Percentiles rank a stretch among this genome's conserved stretches.
These are phyloP conservation scores for Paramecium biaurelia DNA, from an alignment of 73 alveolate genomes.

Conservation along the genomic window DNA sequence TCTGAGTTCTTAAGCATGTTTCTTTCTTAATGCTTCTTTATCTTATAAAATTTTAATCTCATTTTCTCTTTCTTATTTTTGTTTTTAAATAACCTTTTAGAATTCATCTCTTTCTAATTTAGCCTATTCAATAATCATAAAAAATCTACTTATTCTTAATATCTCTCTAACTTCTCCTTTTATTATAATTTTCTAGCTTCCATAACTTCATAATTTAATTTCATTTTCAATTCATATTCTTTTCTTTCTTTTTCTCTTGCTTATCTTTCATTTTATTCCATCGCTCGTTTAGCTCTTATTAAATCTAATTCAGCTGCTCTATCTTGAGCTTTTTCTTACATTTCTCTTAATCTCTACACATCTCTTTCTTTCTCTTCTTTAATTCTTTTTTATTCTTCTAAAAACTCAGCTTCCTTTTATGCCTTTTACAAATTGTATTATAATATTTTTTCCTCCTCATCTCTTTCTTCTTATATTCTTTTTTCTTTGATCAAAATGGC, in stretches of 20 bases:
- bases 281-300: conserved; percentile 88
- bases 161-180: conserved; percentile 67
- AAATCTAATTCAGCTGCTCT: conserved; percentile 90
- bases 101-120: conserved; percentile 87
- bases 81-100: conserved; percentile 74
- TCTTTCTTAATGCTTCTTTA: conserved; percentile 65
- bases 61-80: conserved; percentile 82
- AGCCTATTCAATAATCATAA: conserved; percentile 58
- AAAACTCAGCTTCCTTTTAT: conserved; percentile 80
- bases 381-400: conserved; percentile 79
- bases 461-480: conserved; percentile 76
- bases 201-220: conserved; percentile 78
- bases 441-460: conserved; percentile 78
- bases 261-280: conserved; percentile 86
- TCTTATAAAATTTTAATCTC: conserved; percentile 73
- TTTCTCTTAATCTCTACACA: conserved; percentile 85
- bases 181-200: conserved; percentile 72
- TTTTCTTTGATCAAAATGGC: conserved; percentile 76
- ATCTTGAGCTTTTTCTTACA: conserved; percentile 87
- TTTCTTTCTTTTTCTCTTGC: conserved; percentile 84
- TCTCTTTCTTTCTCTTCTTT: conserved; percentile 88
- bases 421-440: conserved; percentile 81
- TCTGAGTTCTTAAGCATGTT: conserved; percentile 81
- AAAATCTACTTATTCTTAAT: conserved; percentile 61
- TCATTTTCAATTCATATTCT: conserved; percentile 74